Evolutionary conservation across 1,139 yeast genomes (phyloP), one percentile per base, ranked within the genome.

Genomic region (Yamadazyma diospyri): DNA sequence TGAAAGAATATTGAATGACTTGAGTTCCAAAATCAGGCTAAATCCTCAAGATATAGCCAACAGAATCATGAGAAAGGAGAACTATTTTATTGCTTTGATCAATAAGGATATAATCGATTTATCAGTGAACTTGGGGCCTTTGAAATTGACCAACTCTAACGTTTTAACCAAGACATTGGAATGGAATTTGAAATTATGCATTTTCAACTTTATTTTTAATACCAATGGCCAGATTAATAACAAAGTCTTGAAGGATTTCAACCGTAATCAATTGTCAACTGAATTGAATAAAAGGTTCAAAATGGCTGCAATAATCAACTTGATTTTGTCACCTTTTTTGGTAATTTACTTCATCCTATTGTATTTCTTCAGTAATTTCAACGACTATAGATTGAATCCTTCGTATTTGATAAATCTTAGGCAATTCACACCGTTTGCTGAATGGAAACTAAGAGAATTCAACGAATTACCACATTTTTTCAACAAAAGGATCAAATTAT

Each of bases 11-110:
- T 45, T 57, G 26, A 71, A 76, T 39, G 85, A 80, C 53, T 66
- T 79, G 36, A 80, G 76, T 38, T 78, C 89, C 0, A 83, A 81
- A 47, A 77, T 80, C 30, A 66, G 89, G 40, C 69, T 92, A 35
- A 92, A 86, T 51, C 95, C 97, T 3, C 97, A 88, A 55, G 94
- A 83, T 49, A 86, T 92, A 36, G 97, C 97, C 10, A 94, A 92
- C 54, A 68, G 98, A 40, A 85, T 92, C 37, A 89, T 92, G 98
- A 69, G 99, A 36, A 83, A 81, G 45, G 98, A 94, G 44, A 92
- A 92, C 53, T 92, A 89, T 53, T 72, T 87, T 66, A 86, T 92
- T 51, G 97, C 97, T 0, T 62, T 92, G 49, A 78, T 86, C 47
- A 89, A 88, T 59, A 85, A 81, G 46, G 79, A 85, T 41, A 64